These are phyloP conservation scores for Fraxinus sp. DNA, from an alignment of 305 asterid species.

Conservation along the genomic window DNA sequence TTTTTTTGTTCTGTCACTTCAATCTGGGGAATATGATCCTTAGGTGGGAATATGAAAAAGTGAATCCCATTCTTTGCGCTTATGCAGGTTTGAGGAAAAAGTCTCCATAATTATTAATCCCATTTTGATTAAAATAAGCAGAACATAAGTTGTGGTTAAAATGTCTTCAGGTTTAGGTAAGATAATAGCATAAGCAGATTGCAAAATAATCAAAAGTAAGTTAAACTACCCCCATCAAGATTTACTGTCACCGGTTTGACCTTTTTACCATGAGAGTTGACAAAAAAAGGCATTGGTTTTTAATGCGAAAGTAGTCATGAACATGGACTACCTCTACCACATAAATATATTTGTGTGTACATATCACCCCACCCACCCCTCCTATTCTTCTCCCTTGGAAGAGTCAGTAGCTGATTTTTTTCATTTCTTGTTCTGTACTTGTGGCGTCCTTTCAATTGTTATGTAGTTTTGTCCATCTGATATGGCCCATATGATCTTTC, in stretches of 20 bases:
- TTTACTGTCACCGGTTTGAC: neutral
- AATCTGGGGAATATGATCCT: slow-evolving; percentile 25
- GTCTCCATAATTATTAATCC: neutral
- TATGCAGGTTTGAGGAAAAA: slow-evolving; percentile 9
- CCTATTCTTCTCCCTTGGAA: neutral
- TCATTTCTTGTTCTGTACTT: slow-evolving; percentile 22
- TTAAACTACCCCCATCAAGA: slow-evolving; percentile 27
- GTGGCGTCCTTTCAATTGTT: slow-evolving; percentile 26
- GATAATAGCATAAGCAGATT: slow-evolving; percentile 15
- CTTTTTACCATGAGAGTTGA: slow-evolving; percentile 37
- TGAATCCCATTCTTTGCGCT: slow-evolving; percentile 32
- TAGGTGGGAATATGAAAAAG: slow-evolving; percentile 23
- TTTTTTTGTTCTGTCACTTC: slow-evolving; percentile 11
- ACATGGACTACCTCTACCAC: slow-evolving; percentile 25
- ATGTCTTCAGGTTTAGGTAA: slow-evolving; percentile 38
- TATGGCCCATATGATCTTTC: slow-evolving; percentile 40
- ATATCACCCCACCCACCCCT: neutral
- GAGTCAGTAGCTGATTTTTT: slow-evolving; percentile 13
- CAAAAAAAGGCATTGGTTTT: slow-evolving; percentile 10
- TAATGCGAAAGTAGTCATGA: slow-evolving; percentile 15
- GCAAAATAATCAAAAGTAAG: slow-evolving; percentile 11
- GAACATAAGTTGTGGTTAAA: neutral
- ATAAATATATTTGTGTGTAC: neutral
- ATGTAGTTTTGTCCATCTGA: slow-evolving; percentile 23
- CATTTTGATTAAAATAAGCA: neutral